Evolutionary conservation across 805 yeast genomes (phyloP), one percentile per base, ranked within the genome.

Genomic region (Saccharomycopsis olivae): DNA sequence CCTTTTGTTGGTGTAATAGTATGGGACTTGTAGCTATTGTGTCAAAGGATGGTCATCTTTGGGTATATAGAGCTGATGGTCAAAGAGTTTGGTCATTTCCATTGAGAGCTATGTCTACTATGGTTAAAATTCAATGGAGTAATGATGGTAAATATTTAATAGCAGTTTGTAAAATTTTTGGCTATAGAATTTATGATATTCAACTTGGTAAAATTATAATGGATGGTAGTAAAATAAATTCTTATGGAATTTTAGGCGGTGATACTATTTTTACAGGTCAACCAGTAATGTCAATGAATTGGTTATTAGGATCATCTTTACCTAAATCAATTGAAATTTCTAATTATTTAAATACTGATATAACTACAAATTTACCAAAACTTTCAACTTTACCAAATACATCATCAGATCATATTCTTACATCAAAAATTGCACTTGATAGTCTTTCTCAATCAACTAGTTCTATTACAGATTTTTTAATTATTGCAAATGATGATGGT

Each of bases 11-110:
- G 65, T 72, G 76, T 50, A 78, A 79, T 2, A 58, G 66, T 8
- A 66, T 73, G 64, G 71, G 71, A 46, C 60, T 73, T 24, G 47
- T 78, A 25, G 69, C 75, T 5, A 52, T 75, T 2, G 61, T 74
- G 8, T 53, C 53, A 21, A 44, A 39, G 8, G 57, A 71, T 55
- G 81, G 78, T 41, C 43, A 61, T 41, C 54, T 75, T 4, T 63
- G 73, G 61, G 65, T 76, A 8, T 72, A 68, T 47, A 65, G 84
- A 35, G 54, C 66, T 31, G 69, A 67, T 43, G 79, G 78, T 1
- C 70, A 68, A 44, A 49, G 70, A 16, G 70, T 74, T 4, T 74
- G 73, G 64, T 63, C 73, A 13, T 56, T 68, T 27, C 39, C 41
- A 10, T 21, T 39, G 19, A 40, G 30, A 33, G 16, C 30, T 16